phyloP scores from a whole-genome alignment of 2,329 filamentous ascomycete genomes.

The Torrubiella hemipterigena region DNA sequence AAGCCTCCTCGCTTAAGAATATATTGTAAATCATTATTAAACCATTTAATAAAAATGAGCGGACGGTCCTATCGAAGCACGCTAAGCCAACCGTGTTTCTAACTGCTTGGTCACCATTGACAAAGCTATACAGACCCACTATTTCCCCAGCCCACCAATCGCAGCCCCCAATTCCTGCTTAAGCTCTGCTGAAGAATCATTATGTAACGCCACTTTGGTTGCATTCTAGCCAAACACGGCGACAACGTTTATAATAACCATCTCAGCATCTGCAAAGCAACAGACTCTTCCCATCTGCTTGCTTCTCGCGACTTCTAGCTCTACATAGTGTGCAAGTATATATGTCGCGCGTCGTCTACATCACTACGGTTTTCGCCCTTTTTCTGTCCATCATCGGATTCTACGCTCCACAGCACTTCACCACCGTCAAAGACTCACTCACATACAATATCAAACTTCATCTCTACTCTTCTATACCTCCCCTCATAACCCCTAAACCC shows the following conservation, averaged over 20 bases:
- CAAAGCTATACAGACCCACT: too few species aligned
- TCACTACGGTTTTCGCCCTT: conserved; percentile 22
- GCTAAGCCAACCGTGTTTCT: too few species aligned
- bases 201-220: background rate
- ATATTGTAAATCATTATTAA: too few species aligned
- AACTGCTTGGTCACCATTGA: conserved; percentile 11
- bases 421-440: conserved; percentile 12
- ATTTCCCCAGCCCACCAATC: too few species aligned
- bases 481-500: conserved; percentile 5
- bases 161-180: too few species aligned
- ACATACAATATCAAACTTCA: too few species aligned
- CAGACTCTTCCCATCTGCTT: background rate
- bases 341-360: conserved; percentile 23
- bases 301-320: conserved; percentile 8
- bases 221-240: too few species aligned
- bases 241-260: too few species aligned
- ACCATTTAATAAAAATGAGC: too few species aligned
- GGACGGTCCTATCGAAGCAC: too few species aligned
- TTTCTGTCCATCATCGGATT: conserved; percentile 24
- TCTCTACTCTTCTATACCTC: conserved; percentile 6
- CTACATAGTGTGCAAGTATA: conserved; percentile 15
- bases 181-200: background rate
- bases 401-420: conserved; percentile 14
- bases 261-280: too few species aligned
- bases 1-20: too few species aligned